Evolutionary conservation across 306 rosid genomes (phyloP), one percentile per base, ranked within the genome.

Genomic region (Pterocarpus santalinus): DNA sequence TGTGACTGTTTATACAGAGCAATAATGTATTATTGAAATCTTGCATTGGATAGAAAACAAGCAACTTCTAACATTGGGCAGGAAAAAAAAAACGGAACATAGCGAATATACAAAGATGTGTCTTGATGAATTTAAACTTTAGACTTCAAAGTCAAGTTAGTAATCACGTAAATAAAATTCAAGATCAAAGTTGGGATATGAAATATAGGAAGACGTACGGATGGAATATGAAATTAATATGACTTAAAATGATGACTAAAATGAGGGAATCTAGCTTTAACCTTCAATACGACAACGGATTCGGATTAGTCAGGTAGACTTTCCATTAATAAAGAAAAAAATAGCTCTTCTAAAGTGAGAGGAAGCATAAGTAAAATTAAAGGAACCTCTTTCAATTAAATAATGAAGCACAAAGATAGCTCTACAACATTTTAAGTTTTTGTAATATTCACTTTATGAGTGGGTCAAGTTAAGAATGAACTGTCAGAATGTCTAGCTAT

Each of bases 381-480:
- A 81, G 95, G 63, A 87, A 85, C 77, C 49, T 60, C 70, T 56
- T 67, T 52, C 33, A 55, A 39, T 62, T 46, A 65, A 68, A 63
- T 39, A 76, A 10, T 5, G 10, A 44, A 4, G 72, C 62, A 47
- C 38, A 47, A 14, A 43, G 17, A 71, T 15, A 77, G 53, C 71
- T 65, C 38, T 10, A 38, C 30, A 39, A 56, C 49, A 57, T 78
- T 55, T 67, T 55, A 72, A 66, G 79, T 65, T 36, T 39, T 49
- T 49, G 77, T 84, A 85, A 81, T 77, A 75, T 69, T 71, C 79
- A 78, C 94, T 88, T 88, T 83, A 72, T 71, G 65, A 70, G 43
- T 43, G 61, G 80, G 67, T 46, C 70, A 91, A 88, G 95, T 28
- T 88, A 89, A 82, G 92, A 85, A 91, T 88, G 81, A 82, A 81